Percentiles rank a stretch among this genome's conserved stretches.
Evolutionary conservation across 306 rosid species (phyloP).

Genomic region (Cucurbita moschata): DNA sequence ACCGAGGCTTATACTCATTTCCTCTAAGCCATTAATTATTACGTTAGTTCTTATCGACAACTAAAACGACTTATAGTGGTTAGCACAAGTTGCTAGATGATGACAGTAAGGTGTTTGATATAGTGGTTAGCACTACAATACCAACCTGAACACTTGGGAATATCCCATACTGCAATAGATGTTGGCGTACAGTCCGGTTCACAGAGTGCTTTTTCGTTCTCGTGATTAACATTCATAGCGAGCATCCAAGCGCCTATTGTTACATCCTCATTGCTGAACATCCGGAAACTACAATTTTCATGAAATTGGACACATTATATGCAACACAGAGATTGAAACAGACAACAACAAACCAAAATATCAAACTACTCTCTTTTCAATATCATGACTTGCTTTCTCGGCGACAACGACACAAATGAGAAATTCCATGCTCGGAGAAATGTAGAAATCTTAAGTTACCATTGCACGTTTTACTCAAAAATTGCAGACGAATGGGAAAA

Average conservation of each 20-base stretch:
- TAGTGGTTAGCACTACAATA: slow-evolving; percentile 1
- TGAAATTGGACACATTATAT: slow-evolving; percentile 7
- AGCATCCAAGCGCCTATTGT: slow-evolving; percentile 99
- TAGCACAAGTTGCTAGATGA: background rate
- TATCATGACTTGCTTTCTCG: background rate
- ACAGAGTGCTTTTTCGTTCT: slow-evolving; percentile 61
- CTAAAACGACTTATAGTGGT: background rate
- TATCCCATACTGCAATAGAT: slow-evolving; percentile 94
- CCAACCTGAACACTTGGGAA: slow-evolving; percentile 95
- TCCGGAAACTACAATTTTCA: slow-evolving; percentile 58
- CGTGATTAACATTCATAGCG: slow-evolving; percentile 94
- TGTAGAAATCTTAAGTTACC: background rate
- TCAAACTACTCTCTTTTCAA: background rate
- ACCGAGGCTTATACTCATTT: no score
- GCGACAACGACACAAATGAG: background rate
- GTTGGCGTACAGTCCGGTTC: slow-evolving; percentile 46
- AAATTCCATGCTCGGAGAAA: background rate
- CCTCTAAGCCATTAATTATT: no score
- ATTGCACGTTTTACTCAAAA: background rate
- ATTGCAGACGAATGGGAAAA: background rate
- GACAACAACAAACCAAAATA: background rate
- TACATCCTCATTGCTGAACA: slow-evolving; percentile 98
- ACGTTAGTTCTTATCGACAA: no score
- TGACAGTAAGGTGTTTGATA: background rate
- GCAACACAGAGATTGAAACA: background rate